These are phyloP conservation scores for Smallanthus sonchifolius DNA, from an alignment of 129 eudicot genomes.

Conservation along the genomic window DNA sequence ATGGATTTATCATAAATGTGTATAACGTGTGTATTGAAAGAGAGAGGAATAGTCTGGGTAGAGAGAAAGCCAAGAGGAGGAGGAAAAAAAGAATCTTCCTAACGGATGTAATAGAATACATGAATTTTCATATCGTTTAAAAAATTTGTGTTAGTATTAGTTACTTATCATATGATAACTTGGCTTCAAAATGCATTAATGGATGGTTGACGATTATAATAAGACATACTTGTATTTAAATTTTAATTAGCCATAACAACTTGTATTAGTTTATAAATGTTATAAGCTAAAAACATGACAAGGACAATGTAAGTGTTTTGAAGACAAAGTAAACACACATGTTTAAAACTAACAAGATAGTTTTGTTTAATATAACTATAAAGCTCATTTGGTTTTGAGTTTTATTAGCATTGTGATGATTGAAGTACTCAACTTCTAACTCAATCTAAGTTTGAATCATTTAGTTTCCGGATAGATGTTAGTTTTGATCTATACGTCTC, in stretches of 20 bases:
- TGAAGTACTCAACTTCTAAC: not conserved
- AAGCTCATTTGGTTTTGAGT: not conserved
- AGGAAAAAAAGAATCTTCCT: no score
- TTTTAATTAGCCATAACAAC: not conserved
- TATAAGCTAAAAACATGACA: slow-evolving; percentile 5
- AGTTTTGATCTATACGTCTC: no score
- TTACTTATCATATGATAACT: not conserved
- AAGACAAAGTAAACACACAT: slow-evolving; percentile 3
- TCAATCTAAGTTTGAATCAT: not conserved
- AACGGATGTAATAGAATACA: not conserved
- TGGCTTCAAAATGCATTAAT: not conserved
- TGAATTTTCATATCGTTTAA: not conserved
- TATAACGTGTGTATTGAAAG: no score
- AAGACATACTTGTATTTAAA: not conserved
- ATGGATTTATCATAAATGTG: no score
- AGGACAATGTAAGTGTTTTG: slow-evolving; percentile 6
- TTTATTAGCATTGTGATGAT: not conserved
- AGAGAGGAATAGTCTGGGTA: no score
- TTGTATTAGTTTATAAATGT: not conserved
- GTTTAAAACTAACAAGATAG: not conserved
- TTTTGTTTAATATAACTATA: not conserved
- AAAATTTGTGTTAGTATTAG: no score
- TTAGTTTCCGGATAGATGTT: no score
- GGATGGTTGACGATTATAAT: not conserved
- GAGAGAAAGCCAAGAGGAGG: no score